A percentile compares a stretch with the other conserved stretches of the same genome.
Evolutionary conservation across 148 eudicot species (phyloP).

Genomic region (Agrostemma githago): DNA sequence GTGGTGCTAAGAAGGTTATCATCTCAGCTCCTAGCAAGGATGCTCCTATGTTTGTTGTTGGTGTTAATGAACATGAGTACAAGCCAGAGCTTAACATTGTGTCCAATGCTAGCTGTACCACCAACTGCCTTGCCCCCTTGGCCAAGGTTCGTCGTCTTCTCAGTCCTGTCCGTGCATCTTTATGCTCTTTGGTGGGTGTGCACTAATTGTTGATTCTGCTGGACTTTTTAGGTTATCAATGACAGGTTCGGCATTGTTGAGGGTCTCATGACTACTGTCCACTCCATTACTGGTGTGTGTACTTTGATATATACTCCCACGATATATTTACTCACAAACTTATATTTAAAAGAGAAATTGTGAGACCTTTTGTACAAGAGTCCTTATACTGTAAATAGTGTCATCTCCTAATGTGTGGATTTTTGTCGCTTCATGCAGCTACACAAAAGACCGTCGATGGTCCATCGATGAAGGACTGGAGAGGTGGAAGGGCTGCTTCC

Average conservation of each 20-base stretch:
- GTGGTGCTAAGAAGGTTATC: slow-evolving; percentile 60
- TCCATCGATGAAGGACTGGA: slow-evolving; percentile 37
- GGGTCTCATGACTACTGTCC: slow-evolving; percentile 61
- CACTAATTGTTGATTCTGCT: not conserved
- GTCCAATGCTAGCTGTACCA: slow-evolving; percentile 57
- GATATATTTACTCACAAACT: not conserved
- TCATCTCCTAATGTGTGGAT: not conserved
- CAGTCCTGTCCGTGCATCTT: not conserved
- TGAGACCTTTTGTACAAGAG: not conserved
- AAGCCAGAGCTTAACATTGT: slow-evolving; percentile 47
- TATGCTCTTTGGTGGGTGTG: not conserved
- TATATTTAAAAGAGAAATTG: not conserved
- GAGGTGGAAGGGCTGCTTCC: slow-evolving; percentile 45
- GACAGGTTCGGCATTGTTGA: slow-evolving; percentile 56
- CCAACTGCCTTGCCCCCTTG: slow-evolving; percentile 56
- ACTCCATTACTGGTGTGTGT: slow-evolving; percentile 48
- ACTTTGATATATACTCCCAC: not conserved
- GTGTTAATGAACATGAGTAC: slow-evolving; percentile 58
- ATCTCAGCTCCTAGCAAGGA: slow-evolving; percentile 64
- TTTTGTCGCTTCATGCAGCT: slow-evolving; percentile 13
- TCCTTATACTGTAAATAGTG: not conserved
- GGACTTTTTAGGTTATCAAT: slow-evolving; percentile 35
- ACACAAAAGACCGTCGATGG: slow-evolving; percentile 44
- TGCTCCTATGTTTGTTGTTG: slow-evolving; percentile 63
- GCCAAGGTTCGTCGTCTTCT: slow-evolving; percentile 35